Base-by-base conservation (phyloP, 1,284 basidiomycete genomes). In the Ceratobasidium sp. region DNA sequence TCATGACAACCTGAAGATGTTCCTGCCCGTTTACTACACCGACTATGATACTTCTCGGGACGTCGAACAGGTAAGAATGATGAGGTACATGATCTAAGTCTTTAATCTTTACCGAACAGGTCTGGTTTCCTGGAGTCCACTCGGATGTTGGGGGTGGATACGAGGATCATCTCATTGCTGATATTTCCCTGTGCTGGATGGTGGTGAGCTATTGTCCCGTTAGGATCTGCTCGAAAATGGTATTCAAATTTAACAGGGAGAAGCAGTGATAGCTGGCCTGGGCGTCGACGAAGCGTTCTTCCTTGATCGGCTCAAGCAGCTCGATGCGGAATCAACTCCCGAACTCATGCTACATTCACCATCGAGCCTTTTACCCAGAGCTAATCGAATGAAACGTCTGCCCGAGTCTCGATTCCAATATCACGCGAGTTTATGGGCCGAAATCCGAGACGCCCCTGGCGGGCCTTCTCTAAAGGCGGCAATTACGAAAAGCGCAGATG, bases 111-210 rank as follows among this genome's bases (percentile, higher is more conserved):
- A 30, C 12, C 18, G n/a, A 14, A n/a, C 55, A 73, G 72, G 43
- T 69, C 14, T 72, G 64, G 71, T 72, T 74, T 43, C 46, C 71
- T 9, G 73, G 73, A 1, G 57, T 39, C n/a, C 73, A 74, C 32
- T 65, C 60, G n/a, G 73, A 74, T 36, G 73, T 74, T 26, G 73
- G 73, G 28, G 73, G 73, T 8, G 72, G 73, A 23, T 72, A 67
- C 55, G 36, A 61, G 34, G 61, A 74, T 4, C 73, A 74, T 28
- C 34, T 64, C 1, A 60, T 72, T 26, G 64, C 73, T 1, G 73
- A 74, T 45, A 41, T 74, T 23, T 57, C 71, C 0, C 53, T 74
- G 9, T 65, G 74, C 43, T 74, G 73, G 73, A 74, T 74, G 73
- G 59, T 50, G 16, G 73, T 73, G 32, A 58, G 71, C 10, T 1